Base-by-base conservation (phyloP, 805 yeast genomes). In the Kluyveromyces aestuarii region DNA sequence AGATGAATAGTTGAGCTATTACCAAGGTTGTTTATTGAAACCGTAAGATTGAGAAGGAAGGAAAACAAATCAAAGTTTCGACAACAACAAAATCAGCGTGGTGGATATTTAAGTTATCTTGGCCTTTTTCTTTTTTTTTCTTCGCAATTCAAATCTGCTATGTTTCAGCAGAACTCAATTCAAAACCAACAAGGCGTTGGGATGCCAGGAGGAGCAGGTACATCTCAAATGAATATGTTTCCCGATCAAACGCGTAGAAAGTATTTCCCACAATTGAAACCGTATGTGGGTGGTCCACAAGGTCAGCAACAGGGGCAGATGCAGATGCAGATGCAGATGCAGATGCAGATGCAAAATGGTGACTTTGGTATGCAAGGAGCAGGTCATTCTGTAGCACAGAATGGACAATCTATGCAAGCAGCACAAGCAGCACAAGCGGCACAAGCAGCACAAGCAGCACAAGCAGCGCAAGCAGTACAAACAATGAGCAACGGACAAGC, bases 401-500 rank as follows among this genome's bases (percentile, higher is more conserved):
- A 11, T 9, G 13, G n/a, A 6, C 17, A 11, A 37, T 18, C 10
- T 3, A 19, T 11, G 27, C 43, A 14, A 27, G 2, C 40, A 46
- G 18, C 27, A 25, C 36, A 44, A 41, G 40, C 4, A 21, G 30
- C 9, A n/a, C 40, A 17, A 18, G 40, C 40, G 37, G 27, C 6
- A 37, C 27, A 8, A 33, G 25, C 21, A 39, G 44, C 11, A 19
- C 10, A 21, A 40, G 35, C 27, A 44, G 35, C 8, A 27, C 40
- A 19, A 10, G 21, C 43, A 40, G 33, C 45, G 7, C 45, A 27
- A 27, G 21, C 35, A 27, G 41, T 27, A 19, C 37, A 27, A 16
- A 13, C 40, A 27, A 45, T 27, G 25, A 40, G 48, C 16, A 14
- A 41, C 16, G 37, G 60, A 55, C 41, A 56, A 1, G 52, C 64